Conservation (phyloP, 495 filamentous ascomycete species). For the Monascus purpureus region DNA sequence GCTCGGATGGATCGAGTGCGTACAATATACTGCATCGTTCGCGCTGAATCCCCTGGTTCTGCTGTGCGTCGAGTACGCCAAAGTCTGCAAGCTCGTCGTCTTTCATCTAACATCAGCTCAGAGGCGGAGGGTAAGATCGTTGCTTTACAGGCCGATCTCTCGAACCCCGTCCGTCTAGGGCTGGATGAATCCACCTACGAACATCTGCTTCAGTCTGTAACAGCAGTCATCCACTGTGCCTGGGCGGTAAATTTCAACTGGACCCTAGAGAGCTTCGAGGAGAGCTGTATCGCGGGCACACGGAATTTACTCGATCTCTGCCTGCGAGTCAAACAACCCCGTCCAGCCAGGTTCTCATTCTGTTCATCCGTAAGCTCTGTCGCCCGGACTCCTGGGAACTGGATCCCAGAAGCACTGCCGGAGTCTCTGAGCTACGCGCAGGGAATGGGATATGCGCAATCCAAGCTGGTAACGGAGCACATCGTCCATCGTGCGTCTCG, state of each 20-base stretch:
- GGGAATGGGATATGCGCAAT: constrained; percentile 43
- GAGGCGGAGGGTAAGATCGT: constrained; percentile 21
- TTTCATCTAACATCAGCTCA: constrained; percentile 9
- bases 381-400: constrained; percentile 11
- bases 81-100: constrained; percentile 23
- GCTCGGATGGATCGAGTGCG: constrained; percentile 13
- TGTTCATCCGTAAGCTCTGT: constrained; percentile 45
- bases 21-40: constrained; percentile 42
- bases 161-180: constrained; percentile 30
- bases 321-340: constrained; percentile 16
- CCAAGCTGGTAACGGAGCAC: constrained; percentile 50
- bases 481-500: constrained; percentile 24
- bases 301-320: constrained; percentile 41
- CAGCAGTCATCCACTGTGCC: constrained; percentile 47
- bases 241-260: constrained; percentile 64
- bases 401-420: constrained; percentile 36
- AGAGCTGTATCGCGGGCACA: constrained; percentile 40
- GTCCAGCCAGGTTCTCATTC: constrained; percentile 35
- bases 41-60: constrained; percentile 29
- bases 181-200: constrained; percentile 21
- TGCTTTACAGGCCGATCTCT: constrained; percentile 23
- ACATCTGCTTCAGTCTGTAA: constrained; percentile 24
- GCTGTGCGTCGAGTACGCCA: constrained; percentile 35
- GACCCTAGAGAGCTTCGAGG: constrained; percentile 41
- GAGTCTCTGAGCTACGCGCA: constrained; percentile 33